Evolutionary conservation across 306 rosid species (phyloP).

Genomic region (Inga leiocalycina): DNA sequence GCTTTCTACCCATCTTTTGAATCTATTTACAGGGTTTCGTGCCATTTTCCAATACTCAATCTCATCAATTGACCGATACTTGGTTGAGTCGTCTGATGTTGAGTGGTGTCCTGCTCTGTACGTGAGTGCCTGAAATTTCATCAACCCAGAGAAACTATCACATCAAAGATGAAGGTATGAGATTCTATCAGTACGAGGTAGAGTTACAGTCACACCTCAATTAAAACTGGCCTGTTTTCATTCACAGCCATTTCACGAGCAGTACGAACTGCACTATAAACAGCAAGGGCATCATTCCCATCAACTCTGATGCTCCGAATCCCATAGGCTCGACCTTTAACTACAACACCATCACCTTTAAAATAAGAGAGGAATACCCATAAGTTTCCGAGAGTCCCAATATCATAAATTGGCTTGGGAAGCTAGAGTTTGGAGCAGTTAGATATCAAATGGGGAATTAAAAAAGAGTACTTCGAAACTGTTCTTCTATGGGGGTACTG

Average conservation of each 20-base stretch:
- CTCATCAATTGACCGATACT: slow-evolving; percentile 62
- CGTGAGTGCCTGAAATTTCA: slow-evolving; percentile 57
- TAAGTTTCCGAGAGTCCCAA: background rate
- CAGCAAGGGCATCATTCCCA: slow-evolving; percentile 80
- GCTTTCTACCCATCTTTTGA: slow-evolving; percentile 57
- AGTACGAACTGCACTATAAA: slow-evolving; percentile 56
- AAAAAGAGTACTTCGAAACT: slow-evolving; percentile 54
- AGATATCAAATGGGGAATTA: background rate
- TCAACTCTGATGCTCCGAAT: slow-evolving; percentile 68
- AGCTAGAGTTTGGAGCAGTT: background rate
- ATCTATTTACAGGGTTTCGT: slow-evolving; percentile 65
- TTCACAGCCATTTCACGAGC: slow-evolving; percentile 64
- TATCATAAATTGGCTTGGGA: background rate
- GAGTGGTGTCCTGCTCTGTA: slow-evolving; percentile 90
- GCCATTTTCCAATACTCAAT: slow-evolving; percentile 65
- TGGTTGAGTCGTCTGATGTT: slow-evolving; percentile 78
- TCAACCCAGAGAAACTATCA: background rate
- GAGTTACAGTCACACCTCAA: slow-evolving; percentile 50
- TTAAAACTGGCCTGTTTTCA: slow-evolving; percentile 63
- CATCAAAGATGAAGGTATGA: background rate
- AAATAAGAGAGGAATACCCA: slow-evolving; percentile 14
- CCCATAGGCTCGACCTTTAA: slow-evolving; percentile 72
- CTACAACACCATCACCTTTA: slow-evolving; percentile 78
- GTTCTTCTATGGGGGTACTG: slow-evolving; percentile 60
- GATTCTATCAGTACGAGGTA: slow-evolving; percentile 1